Base-by-base conservation (phyloP, 495 filamentous ascomycete species). In the Aspergillus campestris region DNA sequence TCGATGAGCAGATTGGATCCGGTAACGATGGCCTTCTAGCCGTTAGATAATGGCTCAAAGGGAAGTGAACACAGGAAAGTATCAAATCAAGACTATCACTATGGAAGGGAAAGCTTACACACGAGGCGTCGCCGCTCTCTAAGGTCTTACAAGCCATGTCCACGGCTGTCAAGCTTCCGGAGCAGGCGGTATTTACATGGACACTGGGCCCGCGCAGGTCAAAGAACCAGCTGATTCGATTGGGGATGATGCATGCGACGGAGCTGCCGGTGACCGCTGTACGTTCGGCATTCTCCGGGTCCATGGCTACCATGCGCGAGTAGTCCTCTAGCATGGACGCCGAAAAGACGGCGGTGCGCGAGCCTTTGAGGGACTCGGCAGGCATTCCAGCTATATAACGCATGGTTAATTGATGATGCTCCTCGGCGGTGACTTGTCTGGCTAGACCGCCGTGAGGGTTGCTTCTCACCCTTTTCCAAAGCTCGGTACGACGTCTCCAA, bases 401-500 rank as follows among this genome's bases (percentile, higher is more conserved):
- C 18, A 4, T 24, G 18, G 18, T 24, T 24, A 24, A 24, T 4
- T 24, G 18, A 24, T 24, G 18, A 24, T 24, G 1, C 18, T 24
- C 18, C 4, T 24, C 4, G 18, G 18, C 33, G 27, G 31, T 28
- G 8, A 33, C n/a, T 42, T 8, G 38, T 24, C 8, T 24, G 18
- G 13, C 2, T 40, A 14, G 7, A 5, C 37, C 27, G 4, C 5
- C 15, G 9, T 44, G 10, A 30, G 4, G 8, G 7, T 7, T 31
- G 34, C 28, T 37, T 13, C 50, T 46, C 40, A 38, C 53, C 57
- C 13, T 71, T 73, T 48, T 82, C 78, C 24, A 82, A 55, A 1
- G 77, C 77, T 47, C 74, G 72, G 49, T 78, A 82, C 5, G 74
- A 66, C 7, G 69, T 68, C 51, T 82, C 78, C 18, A 83, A 65